Percentiles rank a stretch among this genome's conserved stretches.
phyloP scores from a whole-genome alignment of 768 basidiomycete species.

The Pholiota microspora region DNA sequence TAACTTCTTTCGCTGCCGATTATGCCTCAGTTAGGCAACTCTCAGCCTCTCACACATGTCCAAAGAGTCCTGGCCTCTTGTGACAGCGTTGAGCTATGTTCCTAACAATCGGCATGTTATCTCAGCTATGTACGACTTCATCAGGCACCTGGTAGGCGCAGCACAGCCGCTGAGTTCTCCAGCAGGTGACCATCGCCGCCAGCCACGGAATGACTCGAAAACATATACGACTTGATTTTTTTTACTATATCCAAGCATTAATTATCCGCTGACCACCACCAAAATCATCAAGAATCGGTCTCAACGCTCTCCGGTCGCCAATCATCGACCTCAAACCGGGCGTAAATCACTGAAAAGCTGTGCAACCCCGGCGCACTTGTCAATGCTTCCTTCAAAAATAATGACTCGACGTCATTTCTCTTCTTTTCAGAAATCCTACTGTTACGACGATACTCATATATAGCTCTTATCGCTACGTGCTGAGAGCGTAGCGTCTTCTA shows the following conservation, averaged over 20 bases:
- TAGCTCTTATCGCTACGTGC: too few relatives aligned
- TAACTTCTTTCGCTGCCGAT: conserved; percentile 23
- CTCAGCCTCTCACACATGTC: conserved; percentile 10
- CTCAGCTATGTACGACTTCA: conserved; percentile 26
- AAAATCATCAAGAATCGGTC: conserved; percentile 14
- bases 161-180: conserved; percentile 18
- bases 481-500: neutral
- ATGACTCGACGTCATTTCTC: conserved; percentile 4
- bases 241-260: conserved; percentile 9
- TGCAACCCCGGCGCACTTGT: neutral
- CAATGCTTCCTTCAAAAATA: neutral
- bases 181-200: conserved; percentile 20
- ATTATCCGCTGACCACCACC: conserved; percentile 19
- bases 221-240: conserved; percentile 14
- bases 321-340: conserved; percentile 14
- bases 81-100: conserved; percentile 21
- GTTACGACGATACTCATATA: conserved; percentile 1
- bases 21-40: conserved; percentile 20
- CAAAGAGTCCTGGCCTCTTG: conserved; percentile 3
- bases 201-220: conserved; percentile 32
- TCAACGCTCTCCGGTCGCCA: conserved; percentile 14
- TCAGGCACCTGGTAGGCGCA: conserved; percentile 16
- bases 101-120: conserved; percentile 33
- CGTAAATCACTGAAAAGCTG: conserved; percentile 3
- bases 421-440: conserved; percentile 1